Base-by-base conservation (phyloP, 257 asterid genomes). In the Lycium barbarum region DNA sequence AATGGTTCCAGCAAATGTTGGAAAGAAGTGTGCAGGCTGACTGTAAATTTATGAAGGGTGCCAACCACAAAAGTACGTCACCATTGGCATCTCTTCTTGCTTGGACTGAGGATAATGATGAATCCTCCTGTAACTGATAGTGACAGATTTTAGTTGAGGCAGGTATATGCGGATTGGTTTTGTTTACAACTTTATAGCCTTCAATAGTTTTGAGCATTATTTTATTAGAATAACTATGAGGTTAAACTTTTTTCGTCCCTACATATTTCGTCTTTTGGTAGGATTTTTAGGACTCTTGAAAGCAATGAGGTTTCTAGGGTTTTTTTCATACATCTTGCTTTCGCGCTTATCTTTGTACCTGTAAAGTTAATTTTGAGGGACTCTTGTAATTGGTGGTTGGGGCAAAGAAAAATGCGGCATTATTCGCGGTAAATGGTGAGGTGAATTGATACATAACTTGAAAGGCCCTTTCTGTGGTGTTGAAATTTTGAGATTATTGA, bases 81-180 rank as follows among this genome's bases (percentile, higher is more conserved):
- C 8, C 82, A 76, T 40, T 80, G 83, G 83, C 87, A 91, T 79
- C 85, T 86, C 88, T 88, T 84, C 73, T 87, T 85, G 84, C 70
- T 81, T 84, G 76, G 74, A 83, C 72, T 47, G 87, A 87, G 88
- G 86, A 71, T 83, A 51, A 79, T 65, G 83, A 72, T 89, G 91
- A 88, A 91, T 89, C 92, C 90, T 90, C 90, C 80, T 91, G 88
- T 91, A 91, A 92, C 91, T 80, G 89, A 82, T 86, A 88, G 83
- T 88, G 85, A 80, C 85, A 79, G 85, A 88, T 91, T 86, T 70
- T 80, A 78, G 91, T 89, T 83, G 72, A 90, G 80, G 86, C 90
- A 85, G 91, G 88, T 82, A 83, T 79, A 53, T 86, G 88, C 85
- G 86, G 85, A 84, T 83, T 88, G 92, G 89, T 84, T 88, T 84